Base-by-base conservation (phyloP, 1,284 basidiomycete genomes). In the Boletus hoseneyae region DNA sequence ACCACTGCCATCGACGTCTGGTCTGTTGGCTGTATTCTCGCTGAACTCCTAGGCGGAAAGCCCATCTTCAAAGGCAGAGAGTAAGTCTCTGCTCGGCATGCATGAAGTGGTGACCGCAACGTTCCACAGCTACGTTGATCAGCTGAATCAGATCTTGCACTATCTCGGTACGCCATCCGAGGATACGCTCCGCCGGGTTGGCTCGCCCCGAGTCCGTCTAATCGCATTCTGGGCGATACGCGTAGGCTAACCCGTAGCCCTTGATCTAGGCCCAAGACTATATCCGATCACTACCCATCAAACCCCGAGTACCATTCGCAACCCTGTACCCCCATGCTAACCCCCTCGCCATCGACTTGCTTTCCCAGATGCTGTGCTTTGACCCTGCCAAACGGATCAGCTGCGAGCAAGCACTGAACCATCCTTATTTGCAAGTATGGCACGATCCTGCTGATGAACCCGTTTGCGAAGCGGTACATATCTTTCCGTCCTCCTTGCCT, bases 31-130 rank as follows among this genome's bases (percentile, higher is more conserved):
- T 99, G 97, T 69, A 99, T 99, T 59, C 79, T 99, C 38, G 97
- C 97, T 3, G 97, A 99, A 70, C 78, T 99, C 12, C 77, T 99
- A 7, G 94, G 95, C 13, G 95, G 97, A 32, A 93, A 95, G 65
- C 97, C 97, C 1, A 98, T 99, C 64, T 99, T 93, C 80, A 99
- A 98, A 70, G 97, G 97, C 47, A 77, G 95, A 73, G 96, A 99
- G 86, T 94, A 70, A 62, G 85, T 74, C 10, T 37, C 3, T 3
- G 1, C n/a, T 42, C 9, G 4, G n/a, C 32, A 15, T 23, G 30
- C 10, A 16, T 8, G 30, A 34, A 21, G 1, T 29, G 7, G 16
- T 53, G 18, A 48, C 32, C n/a, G 25, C 16, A 41, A 47, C 15
- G 42, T 12, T 50, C 15, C 45, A 7, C 58, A 90, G 89, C 68